These are phyloP conservation scores for Tricholoma hemisulphureum DNA, from an alignment of 768 basidiomycete species.

Conservation along the genomic window DNA sequence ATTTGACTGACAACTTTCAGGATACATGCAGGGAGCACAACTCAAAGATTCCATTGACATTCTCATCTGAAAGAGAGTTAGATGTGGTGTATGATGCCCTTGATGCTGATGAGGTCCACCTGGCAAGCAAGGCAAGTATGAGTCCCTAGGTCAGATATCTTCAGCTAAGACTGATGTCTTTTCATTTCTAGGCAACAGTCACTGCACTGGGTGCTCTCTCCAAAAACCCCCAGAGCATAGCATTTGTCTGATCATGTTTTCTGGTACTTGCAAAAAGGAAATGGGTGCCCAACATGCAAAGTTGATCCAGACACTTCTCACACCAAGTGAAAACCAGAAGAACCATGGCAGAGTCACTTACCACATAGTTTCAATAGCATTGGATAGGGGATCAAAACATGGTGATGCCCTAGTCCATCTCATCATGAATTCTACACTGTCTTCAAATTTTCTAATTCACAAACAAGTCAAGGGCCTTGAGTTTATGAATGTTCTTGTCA, in stretches of 20 bases:
- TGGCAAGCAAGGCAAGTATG: neutral
- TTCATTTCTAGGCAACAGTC: constrained; percentile 23
- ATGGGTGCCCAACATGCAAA: constrained; percentile 19
- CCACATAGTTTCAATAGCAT: constrained; percentile 19
- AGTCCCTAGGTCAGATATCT: neutral
- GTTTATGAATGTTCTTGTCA: constrained; percentile 28
- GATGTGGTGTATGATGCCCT: neutral
- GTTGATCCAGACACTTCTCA: constrained; percentile 13
- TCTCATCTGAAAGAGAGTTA: constrained; percentile 1
- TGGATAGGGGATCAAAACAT: constrained; percentile 29
- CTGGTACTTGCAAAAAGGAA: constrained; percentile 30
- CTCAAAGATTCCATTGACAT: constrained; percentile 8
- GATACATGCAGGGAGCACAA: neutral
- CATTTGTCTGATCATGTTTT: constrained; percentile 27
- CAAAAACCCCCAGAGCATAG: constrained; percentile 25
- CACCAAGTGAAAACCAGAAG: constrained; percentile 5
- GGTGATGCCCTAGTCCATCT: constrained; percentile 22
- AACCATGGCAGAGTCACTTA: constrained; percentile 7
- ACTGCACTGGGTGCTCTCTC: constrained; percentile 26
- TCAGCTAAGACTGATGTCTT: neutral
- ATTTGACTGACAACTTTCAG: neutral
- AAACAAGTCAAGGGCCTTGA: constrained; percentile 14
- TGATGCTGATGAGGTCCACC: neutral
- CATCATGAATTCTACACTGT: constrained; percentile 20
- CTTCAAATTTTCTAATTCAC: constrained; percentile 22